These are phyloP conservation scores for Linum trigynum DNA, from an alignment of 345 rosid genomes.

Conservation along the genomic window DNA sequence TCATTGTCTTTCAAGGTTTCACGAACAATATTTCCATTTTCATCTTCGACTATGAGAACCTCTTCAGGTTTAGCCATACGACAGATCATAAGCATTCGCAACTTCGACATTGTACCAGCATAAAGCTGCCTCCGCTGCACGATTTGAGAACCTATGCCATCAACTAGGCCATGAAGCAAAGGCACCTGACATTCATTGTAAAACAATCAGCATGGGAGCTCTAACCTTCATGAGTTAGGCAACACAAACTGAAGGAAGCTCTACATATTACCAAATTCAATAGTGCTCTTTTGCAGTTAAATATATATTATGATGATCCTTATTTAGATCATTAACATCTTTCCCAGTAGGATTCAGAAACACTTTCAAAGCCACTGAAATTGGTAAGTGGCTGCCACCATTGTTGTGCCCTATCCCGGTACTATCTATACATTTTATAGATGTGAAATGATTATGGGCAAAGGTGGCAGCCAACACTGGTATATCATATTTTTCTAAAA, in stretches of 20 bases:
- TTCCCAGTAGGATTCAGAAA: no score
- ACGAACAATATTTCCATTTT: slow-evolving; percentile 96
- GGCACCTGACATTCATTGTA: slow-evolving; percentile 48
- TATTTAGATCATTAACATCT: no score
- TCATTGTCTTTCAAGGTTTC: slow-evolving; percentile 99
- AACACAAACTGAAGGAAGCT: background rate
- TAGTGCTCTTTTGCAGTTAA: no score
- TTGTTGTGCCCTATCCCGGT: no score
- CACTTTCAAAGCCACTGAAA: no score
- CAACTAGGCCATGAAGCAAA: slow-evolving; percentile 63
- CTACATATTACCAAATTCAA: background rate
- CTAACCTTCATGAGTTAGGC: background rate
- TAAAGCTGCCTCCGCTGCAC: slow-evolving; percentile 86
- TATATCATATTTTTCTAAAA: no score
- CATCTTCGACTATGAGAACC: slow-evolving; percentile 98
- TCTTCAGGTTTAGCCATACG: slow-evolving; percentile 99
- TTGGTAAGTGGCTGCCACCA: no score
- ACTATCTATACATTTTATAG: no score
- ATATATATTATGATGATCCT: no score
- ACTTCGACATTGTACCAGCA: slow-evolving; percentile 72
- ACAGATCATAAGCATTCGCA: slow-evolving; percentile 89
- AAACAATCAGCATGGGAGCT: background rate
- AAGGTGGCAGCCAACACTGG: no score
- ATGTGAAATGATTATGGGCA: no score
- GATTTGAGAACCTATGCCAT: slow-evolving; percentile 74